These are phyloP conservation scores for Triticum timopheevii DNA, from an alignment of 176 grass and related monocot genomes.

Conservation along the genomic window DNA sequence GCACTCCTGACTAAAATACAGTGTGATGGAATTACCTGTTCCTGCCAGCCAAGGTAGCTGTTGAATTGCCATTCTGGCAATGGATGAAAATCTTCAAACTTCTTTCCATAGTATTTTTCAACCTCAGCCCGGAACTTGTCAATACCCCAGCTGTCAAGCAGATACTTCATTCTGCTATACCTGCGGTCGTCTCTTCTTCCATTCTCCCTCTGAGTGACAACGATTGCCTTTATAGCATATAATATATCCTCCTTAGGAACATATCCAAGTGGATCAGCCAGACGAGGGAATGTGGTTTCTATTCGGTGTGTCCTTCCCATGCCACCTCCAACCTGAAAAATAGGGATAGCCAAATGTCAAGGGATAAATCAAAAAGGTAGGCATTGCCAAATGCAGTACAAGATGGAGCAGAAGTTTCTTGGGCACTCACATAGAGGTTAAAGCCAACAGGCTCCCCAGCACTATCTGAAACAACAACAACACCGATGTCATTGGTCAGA, in stretches of 20 bases:
- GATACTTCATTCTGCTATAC: slow-evolving; percentile 97
- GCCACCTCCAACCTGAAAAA: slow-evolving; percentile 91
- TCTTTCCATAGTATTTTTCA: slow-evolving; percentile 98
- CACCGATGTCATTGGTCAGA: slow-evolving; percentile 93
- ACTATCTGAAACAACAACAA: slow-evolving; percentile 88
- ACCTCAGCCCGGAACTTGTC: slow-evolving; percentile 78
- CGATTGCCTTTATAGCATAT: slow-evolving; percentile 93
- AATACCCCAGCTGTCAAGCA: slow-evolving; percentile 89
- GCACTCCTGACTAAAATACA: background rate
- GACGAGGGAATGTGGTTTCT: slow-evolving; percentile 83
- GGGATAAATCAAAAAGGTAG: background rate
- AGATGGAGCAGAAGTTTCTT: background rate
- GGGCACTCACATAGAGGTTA: slow-evolving; percentile 82
- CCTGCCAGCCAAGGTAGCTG: slow-evolving; percentile 95
- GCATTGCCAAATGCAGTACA: background rate
- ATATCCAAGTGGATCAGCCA: slow-evolving; percentile 88
- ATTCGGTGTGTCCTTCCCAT: slow-evolving; percentile 97
- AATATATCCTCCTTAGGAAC: slow-evolving; percentile 98
- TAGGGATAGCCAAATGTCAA: slow-evolving; percentile 1
- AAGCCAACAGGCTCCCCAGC: slow-evolving; percentile 88
- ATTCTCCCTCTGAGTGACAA: slow-evolving; percentile 96
- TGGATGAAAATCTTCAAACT: slow-evolving; percentile 65
- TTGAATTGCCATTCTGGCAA: slow-evolving; percentile 92
- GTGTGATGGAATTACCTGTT: slow-evolving; percentile 52
- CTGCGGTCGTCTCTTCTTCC: slow-evolving; percentile 94